These are phyloP conservation scores for Metschnikowia amazonensis DNA, from an alignment of 805 yeast species.

Conservation along the genomic window DNA sequence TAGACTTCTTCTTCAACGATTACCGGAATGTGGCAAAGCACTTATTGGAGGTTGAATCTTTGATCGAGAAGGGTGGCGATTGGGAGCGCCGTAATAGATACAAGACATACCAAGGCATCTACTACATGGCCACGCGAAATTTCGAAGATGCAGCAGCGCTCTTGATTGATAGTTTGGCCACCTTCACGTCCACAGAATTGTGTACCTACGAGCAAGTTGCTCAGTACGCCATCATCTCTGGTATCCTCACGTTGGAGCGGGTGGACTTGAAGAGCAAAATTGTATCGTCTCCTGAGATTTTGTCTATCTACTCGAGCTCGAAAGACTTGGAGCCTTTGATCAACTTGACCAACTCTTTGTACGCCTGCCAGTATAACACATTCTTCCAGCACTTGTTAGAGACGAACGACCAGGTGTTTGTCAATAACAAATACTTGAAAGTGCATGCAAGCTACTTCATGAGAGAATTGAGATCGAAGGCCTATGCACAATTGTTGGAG, in stretches of 20 bases:
- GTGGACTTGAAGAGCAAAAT: slow-evolving; percentile 79
- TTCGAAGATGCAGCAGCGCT: slow-evolving; percentile 81
- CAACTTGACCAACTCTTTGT: slow-evolving; percentile 77
- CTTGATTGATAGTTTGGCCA: slow-evolving; percentile 86
- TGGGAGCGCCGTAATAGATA: slow-evolving; percentile 97
- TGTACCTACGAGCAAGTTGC: slow-evolving; percentile 88
- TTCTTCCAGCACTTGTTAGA: slow-evolving; percentile 75
- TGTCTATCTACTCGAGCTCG: slow-evolving; percentile 71
- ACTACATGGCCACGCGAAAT: slow-evolving; percentile 77
- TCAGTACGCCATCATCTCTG: slow-evolving; percentile 82
- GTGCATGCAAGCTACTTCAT: slow-evolving; percentile 81
- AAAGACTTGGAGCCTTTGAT: slow-evolving; percentile 74
- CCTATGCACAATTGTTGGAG: slow-evolving; percentile 89
- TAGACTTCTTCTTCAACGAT: slow-evolving; percentile 89
- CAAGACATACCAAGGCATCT: slow-evolving; percentile 87
- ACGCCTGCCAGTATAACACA: slow-evolving; percentile 80
- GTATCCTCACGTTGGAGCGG: slow-evolving; percentile 76
- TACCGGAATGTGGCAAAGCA: slow-evolving; percentile 63
- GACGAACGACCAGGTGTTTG: slow-evolving; percentile 68
- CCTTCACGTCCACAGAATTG: slow-evolving; percentile 90
- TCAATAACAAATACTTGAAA: slow-evolving; percentile 59
- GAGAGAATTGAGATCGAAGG: slow-evolving; percentile 92
- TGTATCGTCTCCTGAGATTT: slow-evolving; percentile 90
- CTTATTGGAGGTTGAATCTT: slow-evolving; percentile 64
- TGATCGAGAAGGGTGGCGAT: slow-evolving; percentile 96